phyloP scores from a whole-genome alignment of 768 basidiomycete genomes.

The Leccinellum rugosiceps region DNA sequence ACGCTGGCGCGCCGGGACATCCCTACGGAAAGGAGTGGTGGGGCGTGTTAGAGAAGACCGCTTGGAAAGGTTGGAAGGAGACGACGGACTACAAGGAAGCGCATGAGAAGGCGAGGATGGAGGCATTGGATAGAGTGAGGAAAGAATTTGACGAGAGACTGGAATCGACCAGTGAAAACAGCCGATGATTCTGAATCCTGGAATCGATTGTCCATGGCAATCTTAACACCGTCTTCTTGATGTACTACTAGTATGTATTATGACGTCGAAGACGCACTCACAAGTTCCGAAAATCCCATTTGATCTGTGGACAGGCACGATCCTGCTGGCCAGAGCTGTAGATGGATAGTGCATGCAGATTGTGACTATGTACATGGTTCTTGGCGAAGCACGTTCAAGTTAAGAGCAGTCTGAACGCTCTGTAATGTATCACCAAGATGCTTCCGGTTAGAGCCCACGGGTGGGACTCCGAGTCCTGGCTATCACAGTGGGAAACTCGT shows the following conservation, averaged over 20 bases:
- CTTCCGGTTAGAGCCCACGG: not conserved
- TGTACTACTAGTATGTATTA: not conserved
- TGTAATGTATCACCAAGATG: not conserved
- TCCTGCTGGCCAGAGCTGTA: not conserved
- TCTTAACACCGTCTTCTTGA: not conserved
- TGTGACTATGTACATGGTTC: not conserved
- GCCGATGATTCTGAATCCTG: not conserved
- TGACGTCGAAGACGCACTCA: not conserved
- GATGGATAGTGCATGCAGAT: not conserved
- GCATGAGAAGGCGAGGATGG: constrained; percentile 10
- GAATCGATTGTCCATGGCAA: not conserved
- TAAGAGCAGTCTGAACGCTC: not conserved
- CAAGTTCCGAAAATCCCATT: not conserved
- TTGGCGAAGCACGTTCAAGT: not conserved
- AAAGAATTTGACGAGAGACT: constrained; percentile 13
- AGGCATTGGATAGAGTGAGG: constrained; percentile 3
- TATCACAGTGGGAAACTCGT: not conserved
- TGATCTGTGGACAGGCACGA: not conserved
- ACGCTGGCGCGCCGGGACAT: constrained; percentile 49
- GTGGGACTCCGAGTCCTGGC: too few relatives aligned
- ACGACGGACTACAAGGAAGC: constrained; percentile 22
- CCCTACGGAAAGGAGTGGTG: constrained; percentile 51
- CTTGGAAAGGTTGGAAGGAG: constrained; percentile 38
- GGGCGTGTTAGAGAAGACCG: constrained; percentile 37
- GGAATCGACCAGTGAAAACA: not conserved